A percentile compares a stretch with the other conserved stretches of the same genome.
These are phyloP conservation scores for Luffa acutangula DNA, from an alignment of 306 rosid species.

Conservation along the genomic window DNA sequence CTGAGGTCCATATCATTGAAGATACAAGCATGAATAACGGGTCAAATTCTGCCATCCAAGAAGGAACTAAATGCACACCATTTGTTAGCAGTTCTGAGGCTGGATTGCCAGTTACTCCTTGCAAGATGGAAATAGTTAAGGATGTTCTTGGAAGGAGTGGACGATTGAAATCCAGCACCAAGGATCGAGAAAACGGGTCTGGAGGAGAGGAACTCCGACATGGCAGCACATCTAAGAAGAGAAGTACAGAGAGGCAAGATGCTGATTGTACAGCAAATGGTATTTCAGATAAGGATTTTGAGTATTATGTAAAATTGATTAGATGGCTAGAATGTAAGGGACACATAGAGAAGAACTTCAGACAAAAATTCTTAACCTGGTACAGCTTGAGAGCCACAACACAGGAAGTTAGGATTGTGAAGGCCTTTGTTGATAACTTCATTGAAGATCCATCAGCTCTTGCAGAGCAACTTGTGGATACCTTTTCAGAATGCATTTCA, in stretches of 20 bases:
- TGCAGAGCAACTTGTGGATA: constrained; percentile 90
- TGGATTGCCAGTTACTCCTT: constrained; percentile 74
- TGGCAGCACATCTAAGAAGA: constrained; percentile 71
- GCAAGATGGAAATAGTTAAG: constrained; percentile 59
- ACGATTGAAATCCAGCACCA: constrained; percentile 47
- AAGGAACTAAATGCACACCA: constrained; percentile 52
- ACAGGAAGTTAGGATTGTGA: constrained; percentile 71
- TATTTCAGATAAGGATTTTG: constrained; percentile 46
- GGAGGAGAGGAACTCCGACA: constrained; percentile 58
- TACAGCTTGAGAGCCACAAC: constrained; percentile 78
- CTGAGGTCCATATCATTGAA: constrained; percentile 43
- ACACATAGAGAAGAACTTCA: constrained; percentile 80
- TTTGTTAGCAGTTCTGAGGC: constrained; percentile 45
- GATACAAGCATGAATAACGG: constrained; percentile 52
- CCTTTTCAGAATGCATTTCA: constrained; percentile 76
- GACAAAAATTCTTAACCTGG: constrained; percentile 96
- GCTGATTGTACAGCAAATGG: constrained; percentile 37
- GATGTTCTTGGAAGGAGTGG: constrained; percentile 56
- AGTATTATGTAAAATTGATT: constrained; percentile 80
- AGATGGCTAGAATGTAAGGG: constrained; percentile 93
- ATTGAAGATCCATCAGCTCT: constrained; percentile 74
- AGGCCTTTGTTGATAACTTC: constrained; percentile 64
- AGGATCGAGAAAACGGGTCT: constrained; percentile 49
- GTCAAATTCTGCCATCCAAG: constrained; percentile 37
- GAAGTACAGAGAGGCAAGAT: constrained; percentile 42